Conservation (phyloP, 305 asterid species). For the Stenogyne calaminthoides region DNA sequence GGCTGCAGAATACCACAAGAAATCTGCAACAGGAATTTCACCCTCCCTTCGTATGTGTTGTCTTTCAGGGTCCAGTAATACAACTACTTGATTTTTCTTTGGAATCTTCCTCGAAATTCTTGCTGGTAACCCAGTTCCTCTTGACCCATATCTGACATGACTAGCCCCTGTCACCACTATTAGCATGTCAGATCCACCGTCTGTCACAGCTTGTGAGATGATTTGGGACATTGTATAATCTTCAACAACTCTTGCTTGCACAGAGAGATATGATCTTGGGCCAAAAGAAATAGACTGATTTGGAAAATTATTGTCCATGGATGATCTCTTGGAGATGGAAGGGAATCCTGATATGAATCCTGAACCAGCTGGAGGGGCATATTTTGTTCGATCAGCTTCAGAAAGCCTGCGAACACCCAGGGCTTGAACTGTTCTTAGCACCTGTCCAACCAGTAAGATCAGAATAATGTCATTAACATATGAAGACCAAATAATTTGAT, state of each 20-base stretch:
- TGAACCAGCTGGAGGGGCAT: slow-evolving; percentile 96
- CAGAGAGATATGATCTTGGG: slow-evolving; percentile 83
- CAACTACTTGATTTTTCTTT: slow-evolving; percentile 61
- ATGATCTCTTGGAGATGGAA: slow-evolving; percentile 67
- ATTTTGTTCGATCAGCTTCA: slow-evolving; percentile 63
- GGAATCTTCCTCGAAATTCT: slow-evolving; percentile 76
- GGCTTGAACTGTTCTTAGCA: slow-evolving; percentile 84
- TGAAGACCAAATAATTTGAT: not conserved
- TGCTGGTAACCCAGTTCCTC: slow-evolving; percentile 79
- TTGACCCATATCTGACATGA: slow-evolving; percentile 76
- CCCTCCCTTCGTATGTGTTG: slow-evolving; percentile 90
- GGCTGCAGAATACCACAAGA: slow-evolving; percentile 97
- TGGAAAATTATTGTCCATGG: slow-evolving; percentile 49
- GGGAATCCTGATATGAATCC: slow-evolving; percentile 92
- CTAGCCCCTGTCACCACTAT: slow-evolving; percentile 86
- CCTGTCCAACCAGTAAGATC: slow-evolving; percentile 39
- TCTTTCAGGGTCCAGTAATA: slow-evolving; percentile 65
- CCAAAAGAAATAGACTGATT: slow-evolving; percentile 64
- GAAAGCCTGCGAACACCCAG: slow-evolving; percentile 82
- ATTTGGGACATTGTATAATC: slow-evolving; percentile 81
- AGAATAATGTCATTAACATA: not conserved
- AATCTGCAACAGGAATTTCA: slow-evolving; percentile 91
- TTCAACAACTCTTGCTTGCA: slow-evolving; percentile 89
- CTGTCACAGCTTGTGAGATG: slow-evolving; percentile 61
- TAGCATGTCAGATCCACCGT: slow-evolving; percentile 77